Base-by-base conservation (phyloP, 2,329 filamentous ascomycete genomes). In the Exophiala spinifera region DNA sequence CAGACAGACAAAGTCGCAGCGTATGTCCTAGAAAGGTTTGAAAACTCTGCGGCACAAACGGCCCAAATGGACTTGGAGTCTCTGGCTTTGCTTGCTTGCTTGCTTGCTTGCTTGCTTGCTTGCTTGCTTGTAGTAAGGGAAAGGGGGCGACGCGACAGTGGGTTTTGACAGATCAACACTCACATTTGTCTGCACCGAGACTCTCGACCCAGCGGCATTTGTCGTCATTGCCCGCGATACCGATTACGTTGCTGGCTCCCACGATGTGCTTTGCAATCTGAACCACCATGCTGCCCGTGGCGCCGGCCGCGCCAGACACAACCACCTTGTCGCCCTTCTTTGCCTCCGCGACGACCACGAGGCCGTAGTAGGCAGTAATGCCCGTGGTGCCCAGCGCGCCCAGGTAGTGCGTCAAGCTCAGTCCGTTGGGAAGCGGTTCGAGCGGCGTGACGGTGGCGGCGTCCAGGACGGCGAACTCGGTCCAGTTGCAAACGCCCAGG, bases 221-320 rank as follows among this genome's bases (percentile, higher is more conserved):
- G 20, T 85, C 82, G 37, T 83, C 78, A 46, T 76, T 79, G 0
- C 86, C 86, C 1, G 84, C 84, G 57, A 89, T 76, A 8, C 86
- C 86, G 23, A 87, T 70, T 14, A 89, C 82, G 44, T 64, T 49
- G 62, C 73, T 79, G 72, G 61, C 79, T 8, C 86, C 88, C 67
- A 84, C 82, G 46, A 89, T 73, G 28, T 61, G 55, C 45, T 62
- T 64, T 11, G 61, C 61, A 25, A 64, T 61, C 51, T 64, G 88
- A 0, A 86, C 87, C 0, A 82, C 87, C 2, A 91, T 81, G 65
- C 80, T 86, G 1, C 88, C 88, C 0, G 88, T 91, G 0, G 88
- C 88, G 1, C 88, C 88, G 0, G 88, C 88, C 1, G 88, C 88
- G 5, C 87, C 88, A 13, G 83, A 87, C 0, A 92, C 85, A 3